Evolutionary conservation across 1,139 yeast species (phyloP).

Genomic region (Kurtzmaniella quercitrusa): DNA sequence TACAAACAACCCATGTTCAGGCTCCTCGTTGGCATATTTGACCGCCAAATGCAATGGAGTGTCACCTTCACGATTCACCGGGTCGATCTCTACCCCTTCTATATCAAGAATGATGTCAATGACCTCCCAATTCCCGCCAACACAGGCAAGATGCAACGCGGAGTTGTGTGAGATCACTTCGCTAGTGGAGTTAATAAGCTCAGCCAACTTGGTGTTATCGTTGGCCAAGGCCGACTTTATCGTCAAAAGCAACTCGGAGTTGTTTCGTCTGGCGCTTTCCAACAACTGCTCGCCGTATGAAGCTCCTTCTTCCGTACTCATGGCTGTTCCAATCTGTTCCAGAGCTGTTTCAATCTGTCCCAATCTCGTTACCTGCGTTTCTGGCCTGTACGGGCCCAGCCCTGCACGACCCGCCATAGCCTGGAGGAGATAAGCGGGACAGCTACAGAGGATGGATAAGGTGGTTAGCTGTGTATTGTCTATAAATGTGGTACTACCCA

Average conservation of each 20-base stretch:
- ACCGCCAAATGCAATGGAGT: slow-evolving; percentile 91
- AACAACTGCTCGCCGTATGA: slow-evolving; percentile 72
- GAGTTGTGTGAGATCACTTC: slow-evolving; percentile 80
- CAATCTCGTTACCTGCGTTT: no score
- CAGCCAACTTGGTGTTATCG: slow-evolving; percentile 48
- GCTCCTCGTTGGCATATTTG: slow-evolving; percentile 68
- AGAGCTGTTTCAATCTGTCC: no score
- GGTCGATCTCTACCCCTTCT: slow-evolving; percentile 90
- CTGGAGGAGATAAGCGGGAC: neutral
- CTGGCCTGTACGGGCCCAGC: no score
- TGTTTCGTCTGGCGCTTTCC: slow-evolving; percentile 87
- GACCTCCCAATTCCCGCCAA: slow-evolving; percentile 81
- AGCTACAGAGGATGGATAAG: no score
- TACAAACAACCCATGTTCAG: slow-evolving; percentile 80
- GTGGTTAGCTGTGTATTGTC: no score
- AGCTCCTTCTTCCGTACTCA: slow-evolving; percentile 51
- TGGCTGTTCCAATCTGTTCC: neutral
- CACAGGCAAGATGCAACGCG: slow-evolving; percentile 77
- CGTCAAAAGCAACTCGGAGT: slow-evolving; percentile 64
- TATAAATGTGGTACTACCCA: no score
- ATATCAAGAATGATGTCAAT: slow-evolving; percentile 78
- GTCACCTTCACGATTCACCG: slow-evolving; percentile 70
- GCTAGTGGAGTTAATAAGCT: slow-evolving; percentile 60
- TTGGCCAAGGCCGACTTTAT: slow-evolving; percentile 46
- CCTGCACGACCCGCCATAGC: neutral